These are phyloP conservation scores for Xylaria intraflava DNA, from an alignment of 495 filamentous ascomycete species.

Conservation along the genomic window DNA sequence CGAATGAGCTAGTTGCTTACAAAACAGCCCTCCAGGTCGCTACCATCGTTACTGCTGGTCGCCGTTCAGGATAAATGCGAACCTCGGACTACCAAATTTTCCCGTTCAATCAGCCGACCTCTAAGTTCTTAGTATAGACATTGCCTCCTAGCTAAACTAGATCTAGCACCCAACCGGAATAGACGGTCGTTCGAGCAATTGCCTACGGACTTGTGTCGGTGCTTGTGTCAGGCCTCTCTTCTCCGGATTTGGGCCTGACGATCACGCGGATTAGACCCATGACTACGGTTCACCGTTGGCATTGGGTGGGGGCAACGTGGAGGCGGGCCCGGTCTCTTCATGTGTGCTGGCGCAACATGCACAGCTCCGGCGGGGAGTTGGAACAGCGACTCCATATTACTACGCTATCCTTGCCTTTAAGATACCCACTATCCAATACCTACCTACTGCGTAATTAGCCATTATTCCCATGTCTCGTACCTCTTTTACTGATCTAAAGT, in stretches of 20 bases:
- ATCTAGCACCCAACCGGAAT: not conserved
- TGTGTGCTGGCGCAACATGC: not conserved
- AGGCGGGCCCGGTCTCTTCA: conserved; percentile 6
- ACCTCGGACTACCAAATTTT: not conserved
- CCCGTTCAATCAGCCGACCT: not conserved
- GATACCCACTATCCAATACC: not conserved
- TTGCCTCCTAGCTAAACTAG: not conserved
- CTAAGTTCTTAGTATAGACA: too few species aligned
- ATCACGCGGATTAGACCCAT: not conserved
- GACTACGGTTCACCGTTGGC: not conserved
- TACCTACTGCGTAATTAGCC: too few species aligned
- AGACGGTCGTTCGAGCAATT: not conserved
- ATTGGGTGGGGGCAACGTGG: conserved; percentile 11
- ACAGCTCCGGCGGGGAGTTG: conserved; percentile 3
- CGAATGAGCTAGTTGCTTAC: too few species aligned
- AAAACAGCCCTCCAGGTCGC: not conserved
- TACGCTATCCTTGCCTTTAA: not conserved
- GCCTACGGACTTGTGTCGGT: too few species aligned
- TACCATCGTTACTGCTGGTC: not conserved
- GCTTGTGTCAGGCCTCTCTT: not conserved
- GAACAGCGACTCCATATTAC: conserved; percentile 5
- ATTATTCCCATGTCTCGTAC: conserved; percentile 1
- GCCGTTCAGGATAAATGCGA: not conserved
- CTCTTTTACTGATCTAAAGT: not conserved
- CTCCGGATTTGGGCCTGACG: conserved; percentile 8